Evolutionary conservation across 192 early-diverging fungal genomes (phyloP), one percentile per base, ranked within the genome.

Genomic region (Coemansia sp.): DNA sequence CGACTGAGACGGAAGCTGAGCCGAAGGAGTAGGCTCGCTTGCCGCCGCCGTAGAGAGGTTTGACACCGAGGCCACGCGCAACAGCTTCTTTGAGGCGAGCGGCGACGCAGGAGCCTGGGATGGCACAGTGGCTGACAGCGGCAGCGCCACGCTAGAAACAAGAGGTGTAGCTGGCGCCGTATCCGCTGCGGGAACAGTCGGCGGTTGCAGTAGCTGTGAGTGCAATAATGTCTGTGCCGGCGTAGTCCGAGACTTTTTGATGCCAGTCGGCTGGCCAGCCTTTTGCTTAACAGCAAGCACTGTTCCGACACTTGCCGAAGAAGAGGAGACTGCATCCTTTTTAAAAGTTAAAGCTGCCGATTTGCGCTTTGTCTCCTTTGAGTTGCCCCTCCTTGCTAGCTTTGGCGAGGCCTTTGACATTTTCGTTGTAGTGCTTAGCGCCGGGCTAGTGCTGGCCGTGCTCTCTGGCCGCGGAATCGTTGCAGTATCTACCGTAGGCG

Each of bases 361-460:
- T 40, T 42, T 65, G 67, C 57, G 45, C 65, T 61, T 72, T 21
- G 70, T 9, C 34, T 65, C 62, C 48, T 63, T 62, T 31, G 59
- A 13, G 7, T 11, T 34, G 42, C 48, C 21, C 16, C 35, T 59
- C 36, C 45, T 59, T 9, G 16, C 34, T 62, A 57, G 26, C 63
- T 28, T 58, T 37, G 71, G 71, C 62, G 71, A 62, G 50, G 50
- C 40, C 40, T 56, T 63, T 20, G 77, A 65, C 43, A 57, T 65
- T 36, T 63, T 69, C 20, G 78, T 69, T 3, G 59, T 55, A 7
- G 69, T 57, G 56, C 78, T 75, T 7, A 63, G 73, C 13, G 73
- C 78, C 9, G 78, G 78, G 56, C 78, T 81, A 60, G 53, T 65
- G 59, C 61, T 43, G 11, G 33, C 34, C 5, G 53, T 62, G 28